A percentile compares a stretch with the other conserved stretches of the same genome.
These are phyloP conservation scores for Paramecium octaurelia DNA, from an alignment of 73 alveolate species.

Conservation along the genomic window DNA sequence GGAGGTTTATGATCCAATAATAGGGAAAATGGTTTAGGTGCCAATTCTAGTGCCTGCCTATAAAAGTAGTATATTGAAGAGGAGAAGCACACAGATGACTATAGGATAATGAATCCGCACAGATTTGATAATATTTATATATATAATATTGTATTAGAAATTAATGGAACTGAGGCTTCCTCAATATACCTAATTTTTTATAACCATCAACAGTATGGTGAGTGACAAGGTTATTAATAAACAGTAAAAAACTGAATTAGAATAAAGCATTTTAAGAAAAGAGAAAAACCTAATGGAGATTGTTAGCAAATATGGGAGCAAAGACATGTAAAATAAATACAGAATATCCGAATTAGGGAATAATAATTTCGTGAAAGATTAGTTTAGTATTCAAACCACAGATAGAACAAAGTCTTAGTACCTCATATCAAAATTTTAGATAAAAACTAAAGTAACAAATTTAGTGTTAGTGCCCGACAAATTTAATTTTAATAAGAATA, in stretches of 20 bases:
- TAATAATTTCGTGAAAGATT: neutral
- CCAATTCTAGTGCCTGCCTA: slow-evolving; percentile 37
- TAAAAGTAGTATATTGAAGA: neutral
- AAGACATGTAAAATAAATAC: neutral
- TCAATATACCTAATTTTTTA: neutral
- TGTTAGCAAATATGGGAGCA: neutral
- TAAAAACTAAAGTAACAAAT: neutral
- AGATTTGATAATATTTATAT: neutral
- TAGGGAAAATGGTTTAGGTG: neutral
- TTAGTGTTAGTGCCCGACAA: neutral
- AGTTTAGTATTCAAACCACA: neutral
- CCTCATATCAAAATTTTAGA: neutral
- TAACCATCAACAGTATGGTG: neutral
- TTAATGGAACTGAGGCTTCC: slow-evolving; percentile 21
- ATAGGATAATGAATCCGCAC: neutral
- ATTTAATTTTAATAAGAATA: neutral
- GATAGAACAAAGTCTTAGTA: neutral
- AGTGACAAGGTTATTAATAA: neutral
- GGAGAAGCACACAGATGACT: neutral
- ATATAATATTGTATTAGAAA: neutral
- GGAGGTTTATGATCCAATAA: neutral
- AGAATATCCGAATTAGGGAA: neutral
- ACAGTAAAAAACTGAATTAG: neutral
- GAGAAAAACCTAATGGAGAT: neutral
- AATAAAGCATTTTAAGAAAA: neutral